phyloP scores from a whole-genome alignment of 2,329 filamentous ascomycete genomes.

The Scedosporium dehoogii region DNA sequence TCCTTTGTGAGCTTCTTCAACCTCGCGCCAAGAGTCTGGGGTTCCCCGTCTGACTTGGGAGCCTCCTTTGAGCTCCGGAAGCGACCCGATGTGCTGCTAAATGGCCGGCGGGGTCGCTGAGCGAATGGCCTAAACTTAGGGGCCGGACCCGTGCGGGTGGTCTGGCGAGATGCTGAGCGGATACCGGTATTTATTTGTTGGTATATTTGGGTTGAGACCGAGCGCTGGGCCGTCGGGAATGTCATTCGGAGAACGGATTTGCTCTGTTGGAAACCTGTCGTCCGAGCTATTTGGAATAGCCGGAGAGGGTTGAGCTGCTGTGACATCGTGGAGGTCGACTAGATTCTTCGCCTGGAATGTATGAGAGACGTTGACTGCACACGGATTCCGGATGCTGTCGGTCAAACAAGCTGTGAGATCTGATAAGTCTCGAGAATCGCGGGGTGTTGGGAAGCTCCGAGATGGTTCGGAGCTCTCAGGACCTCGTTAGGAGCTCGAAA shows the following conservation, averaged over 20 bases:
- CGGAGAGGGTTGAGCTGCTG: not conserved
- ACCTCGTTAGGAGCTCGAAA: too few species aligned
- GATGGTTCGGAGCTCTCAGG: too few species aligned
- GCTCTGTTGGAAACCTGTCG: not conserved
- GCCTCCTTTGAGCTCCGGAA: not conserved
- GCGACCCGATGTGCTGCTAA: conserved; percentile 1
- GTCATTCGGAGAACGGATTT: not conserved
- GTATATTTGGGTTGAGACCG: not conserved
- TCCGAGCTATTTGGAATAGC: not conserved
- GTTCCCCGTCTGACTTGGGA: not conserved
- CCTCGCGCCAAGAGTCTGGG: conserved; percentile 52
- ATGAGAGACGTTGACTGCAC: not conserved
- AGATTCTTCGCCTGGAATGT: not conserved
- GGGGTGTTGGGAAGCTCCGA: not conserved
- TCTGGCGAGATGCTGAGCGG: not conserved
- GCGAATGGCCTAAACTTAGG: not conserved
- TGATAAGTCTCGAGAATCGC: not conserved
- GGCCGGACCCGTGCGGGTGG: not conserved
- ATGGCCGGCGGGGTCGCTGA: not conserved
- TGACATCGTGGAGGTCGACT: not conserved
- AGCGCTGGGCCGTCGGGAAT: not conserved
- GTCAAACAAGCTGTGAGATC: not conserved
- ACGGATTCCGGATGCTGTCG: not conserved
- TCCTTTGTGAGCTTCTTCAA: conserved; percentile 79
- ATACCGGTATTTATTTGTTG: not conserved